Conservation (phyloP, 345 rosid genomes). For the Angophora floribunda region DNA sequence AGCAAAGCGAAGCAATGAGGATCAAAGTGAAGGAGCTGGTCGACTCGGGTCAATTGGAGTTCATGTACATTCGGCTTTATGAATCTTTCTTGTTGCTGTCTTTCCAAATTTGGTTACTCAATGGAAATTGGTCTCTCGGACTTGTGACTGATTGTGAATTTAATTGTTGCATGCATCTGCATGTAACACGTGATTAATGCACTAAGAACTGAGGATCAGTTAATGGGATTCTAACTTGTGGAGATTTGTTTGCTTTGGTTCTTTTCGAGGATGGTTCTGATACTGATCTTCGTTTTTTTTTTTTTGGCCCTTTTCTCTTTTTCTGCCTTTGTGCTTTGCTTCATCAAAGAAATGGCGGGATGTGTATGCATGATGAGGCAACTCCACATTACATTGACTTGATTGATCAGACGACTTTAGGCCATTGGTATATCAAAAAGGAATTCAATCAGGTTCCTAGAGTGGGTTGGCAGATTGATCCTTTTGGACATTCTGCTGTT, state of each 20-base stretch:
- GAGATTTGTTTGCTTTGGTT: not conserved
- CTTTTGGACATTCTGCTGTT: conserved; percentile 93
- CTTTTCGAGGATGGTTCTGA: not conserved
- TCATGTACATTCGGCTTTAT: conserved; percentile 38
- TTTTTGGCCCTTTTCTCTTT: not conserved
- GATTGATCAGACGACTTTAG: conserved; percentile 95
- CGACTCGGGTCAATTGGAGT: conserved; percentile 79
- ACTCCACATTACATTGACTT: conserved; percentile 81
- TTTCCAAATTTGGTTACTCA: not conserved
- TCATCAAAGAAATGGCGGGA: conserved; percentile 67
- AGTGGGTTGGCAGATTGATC: conserved; percentile 99
- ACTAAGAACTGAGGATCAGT: not conserved
- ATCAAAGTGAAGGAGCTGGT: conserved; percentile 73
- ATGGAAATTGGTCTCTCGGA: not conserved
- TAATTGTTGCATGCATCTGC: not conserved
- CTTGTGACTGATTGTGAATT: not conserved
- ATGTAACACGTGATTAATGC: not conserved
- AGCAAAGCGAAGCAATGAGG: conserved; percentile 70
- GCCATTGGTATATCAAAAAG: conserved; percentile 67
- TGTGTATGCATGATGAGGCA: conserved; percentile 97
- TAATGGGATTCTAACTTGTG: not conserved
- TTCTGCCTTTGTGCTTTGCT: not conserved
- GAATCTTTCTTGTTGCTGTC: not conserved
- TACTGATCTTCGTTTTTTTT: not conserved
- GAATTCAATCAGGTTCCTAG: conserved; percentile 81